Evolutionary conservation across 345 rosid genomes (phyloP).

Genomic region (Cardamine chenopodiifolia): DNA sequence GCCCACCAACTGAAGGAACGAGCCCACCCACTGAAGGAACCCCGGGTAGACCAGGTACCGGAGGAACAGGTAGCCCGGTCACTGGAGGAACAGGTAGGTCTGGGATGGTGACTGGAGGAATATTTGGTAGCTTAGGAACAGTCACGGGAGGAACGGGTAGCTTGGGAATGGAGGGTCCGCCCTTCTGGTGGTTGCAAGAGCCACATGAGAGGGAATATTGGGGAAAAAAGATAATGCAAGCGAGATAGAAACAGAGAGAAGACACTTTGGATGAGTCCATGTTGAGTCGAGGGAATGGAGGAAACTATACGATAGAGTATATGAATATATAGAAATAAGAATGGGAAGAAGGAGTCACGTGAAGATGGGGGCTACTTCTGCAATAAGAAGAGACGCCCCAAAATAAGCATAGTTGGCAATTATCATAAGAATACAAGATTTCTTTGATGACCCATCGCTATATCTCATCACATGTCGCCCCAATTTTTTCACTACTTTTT

Average conservation of each 20-base stretch:
- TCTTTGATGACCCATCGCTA: conserved; percentile 40
- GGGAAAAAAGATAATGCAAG: conserved; percentile 53
- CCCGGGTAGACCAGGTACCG: not conserved
- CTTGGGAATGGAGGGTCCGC: conserved; percentile 37
- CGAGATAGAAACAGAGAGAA: conserved; percentile 57
- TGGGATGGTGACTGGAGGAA: conserved; percentile 40
- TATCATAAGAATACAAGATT: conserved; percentile 42
- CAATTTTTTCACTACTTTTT: not conserved
- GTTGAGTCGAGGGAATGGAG: conserved; percentile 20
- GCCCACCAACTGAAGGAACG: not conserved
- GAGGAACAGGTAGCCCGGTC: conserved; percentile 5
- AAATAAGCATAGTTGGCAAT: conserved; percentile 77
- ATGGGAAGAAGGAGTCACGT: conserved; percentile 63
- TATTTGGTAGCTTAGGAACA: not conserved
- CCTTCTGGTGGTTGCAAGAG: conserved; percentile 53
- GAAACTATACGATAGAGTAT: conserved; percentile 25
- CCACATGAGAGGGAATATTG: conserved; percentile 60
- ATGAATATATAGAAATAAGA: conserved; percentile 49
- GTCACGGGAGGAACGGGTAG: conserved; percentile 29
- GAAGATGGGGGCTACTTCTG: conserved; percentile 54
- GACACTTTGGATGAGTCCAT: conserved; percentile 61
- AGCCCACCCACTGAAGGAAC: conserved; percentile 25
- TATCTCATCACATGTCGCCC: conserved; percentile 37
- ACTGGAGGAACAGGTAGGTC: conserved; percentile 30
- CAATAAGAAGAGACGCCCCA: conserved; percentile 55